Evolutionary conservation across 305 asterid species (phyloP), one percentile per base, ranked within the genome.

Genomic region (Fraxinus velutina): DNA sequence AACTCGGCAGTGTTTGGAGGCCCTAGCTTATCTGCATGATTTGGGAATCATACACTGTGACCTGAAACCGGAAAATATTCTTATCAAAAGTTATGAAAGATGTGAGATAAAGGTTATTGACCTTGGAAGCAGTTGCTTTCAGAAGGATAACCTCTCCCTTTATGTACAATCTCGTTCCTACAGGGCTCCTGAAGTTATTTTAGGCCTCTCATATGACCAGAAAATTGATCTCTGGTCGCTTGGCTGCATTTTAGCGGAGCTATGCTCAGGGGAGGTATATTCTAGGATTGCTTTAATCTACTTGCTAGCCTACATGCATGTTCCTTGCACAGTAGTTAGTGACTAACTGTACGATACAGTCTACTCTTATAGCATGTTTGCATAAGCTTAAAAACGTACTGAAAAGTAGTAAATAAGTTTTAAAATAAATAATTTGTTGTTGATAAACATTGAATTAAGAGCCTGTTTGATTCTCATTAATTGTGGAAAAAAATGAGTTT

Each of bases 71-170:
- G 99, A 96, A 81, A 96, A 96, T 85, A 89, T 96, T 86, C 92
- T 96, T 83, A 90, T 96, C 79, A 94, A 93, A 88, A 94, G 99
- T 84, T 94, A 92, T 47, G 80, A 93, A 64, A 90, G 90, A 85
- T 96, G 98, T 75, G 97, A 96, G 88, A 90, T 96, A 80, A 96
- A 96, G 88, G 84, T 96, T 27, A 96, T 96, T 64, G 99, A 96
- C 90, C 98, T 96, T 64, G 99, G 99, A 76, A 96, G 99, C 93
- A 94, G 99, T 84, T 94, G 99, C 91, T 96, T 96, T 88, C 86
- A 86, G 86, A 87, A 88, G 4, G 99, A 96, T 85, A 86, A 85
- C 86, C 84, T 94, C 80, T 90, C 97, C 81, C 85, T 94, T 29
- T 96, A 96, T 32, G 93, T 96, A 73, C 99, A 96, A 80, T 96